Evolutionary conservation across 2,329 filamentous ascomycete species (phyloP).

Genomic region (Dothistroma septosporum): DNA sequence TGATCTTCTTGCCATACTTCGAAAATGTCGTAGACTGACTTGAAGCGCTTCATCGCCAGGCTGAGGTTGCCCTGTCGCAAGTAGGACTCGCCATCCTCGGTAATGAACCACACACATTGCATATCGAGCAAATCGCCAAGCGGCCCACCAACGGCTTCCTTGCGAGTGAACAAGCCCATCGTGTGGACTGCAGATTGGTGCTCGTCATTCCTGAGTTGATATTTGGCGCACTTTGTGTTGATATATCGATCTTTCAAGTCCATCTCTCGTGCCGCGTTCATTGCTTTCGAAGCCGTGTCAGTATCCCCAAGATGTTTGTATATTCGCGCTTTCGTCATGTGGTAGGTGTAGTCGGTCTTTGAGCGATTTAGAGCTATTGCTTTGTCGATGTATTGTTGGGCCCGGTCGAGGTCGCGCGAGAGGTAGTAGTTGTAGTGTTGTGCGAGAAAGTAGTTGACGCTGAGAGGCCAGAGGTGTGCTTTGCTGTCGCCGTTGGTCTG

Average conservation of each 20-base stretch:
- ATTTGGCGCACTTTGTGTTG: constrained; percentile 97
- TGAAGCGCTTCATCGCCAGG: constrained; percentile 87
- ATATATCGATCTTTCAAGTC: constrained; percentile 94
- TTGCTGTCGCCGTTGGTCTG: constrained; percentile 28
- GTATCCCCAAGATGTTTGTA: constrained; percentile 83
- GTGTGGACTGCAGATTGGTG: constrained; percentile 81
- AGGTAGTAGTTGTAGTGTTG: constrained; percentile 94
- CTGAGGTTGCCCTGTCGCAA: constrained; percentile 75
- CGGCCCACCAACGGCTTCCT: constrained; percentile 81
- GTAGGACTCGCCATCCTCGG: constrained; percentile 89
- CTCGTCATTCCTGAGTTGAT: constrained; percentile 88
- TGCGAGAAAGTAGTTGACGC: constrained; percentile 86
- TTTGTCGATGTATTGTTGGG: constrained; percentile 75
- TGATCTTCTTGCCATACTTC: constrained; percentile 98
- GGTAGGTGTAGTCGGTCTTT: constrained; percentile 84
- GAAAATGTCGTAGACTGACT: constrained; percentile 84
- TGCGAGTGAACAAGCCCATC: constrained; percentile 89
- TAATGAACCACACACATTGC: constrained; percentile 97
- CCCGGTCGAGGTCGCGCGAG: constrained; percentile 78
- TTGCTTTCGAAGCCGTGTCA: constrained; percentile 73
- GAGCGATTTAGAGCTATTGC: constrained; percentile 74
- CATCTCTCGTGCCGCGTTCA: constrained; percentile 80
- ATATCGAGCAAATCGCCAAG: constrained; percentile 91
- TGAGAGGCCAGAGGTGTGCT: constrained; percentile 62
- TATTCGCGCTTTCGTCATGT: constrained; percentile 93